A percentile compares a stretch with the other conserved stretches of the same genome.
These are phyloP conservation scores for Gentiana dahurica DNA, from an alignment of 257 asterid genomes.

Conservation along the genomic window DNA sequence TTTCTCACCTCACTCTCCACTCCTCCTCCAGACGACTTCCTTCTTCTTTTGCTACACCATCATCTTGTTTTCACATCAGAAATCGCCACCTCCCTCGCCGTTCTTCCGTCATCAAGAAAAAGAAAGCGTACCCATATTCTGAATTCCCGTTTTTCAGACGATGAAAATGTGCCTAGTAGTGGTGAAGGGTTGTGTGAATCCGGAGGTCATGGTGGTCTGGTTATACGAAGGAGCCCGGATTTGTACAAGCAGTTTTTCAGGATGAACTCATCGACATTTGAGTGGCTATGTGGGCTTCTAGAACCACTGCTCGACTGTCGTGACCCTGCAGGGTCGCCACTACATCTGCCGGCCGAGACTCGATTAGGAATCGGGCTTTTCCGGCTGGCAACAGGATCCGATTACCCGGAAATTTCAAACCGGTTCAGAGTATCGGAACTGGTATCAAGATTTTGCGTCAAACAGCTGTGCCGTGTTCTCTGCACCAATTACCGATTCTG, in stretches of 20 bases:
- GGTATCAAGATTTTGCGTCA: constrained; percentile 51
- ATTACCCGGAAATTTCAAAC: constrained; percentile 34
- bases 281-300: constrained; percentile 78
- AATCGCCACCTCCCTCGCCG: constrained; percentile 27
- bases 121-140: constrained; percentile 40
- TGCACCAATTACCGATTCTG: constrained; percentile 85
- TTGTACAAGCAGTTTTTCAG: constrained; percentile 41
- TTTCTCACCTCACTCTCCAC: constrained; percentile 6
- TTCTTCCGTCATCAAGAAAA: constrained; percentile 34
- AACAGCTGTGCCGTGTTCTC: constrained; percentile 78
- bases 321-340: constrained; percentile 67
- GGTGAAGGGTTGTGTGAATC: not conserved
- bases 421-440: constrained; percentile 47
- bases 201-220: constrained; percentile 10
- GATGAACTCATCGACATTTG: constrained; percentile 60
- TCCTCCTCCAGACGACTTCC: constrained; percentile 2
- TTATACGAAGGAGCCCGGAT: constrained; percentile 37
- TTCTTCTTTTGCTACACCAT: constrained; percentile 30
- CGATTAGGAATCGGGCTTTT: constrained; percentile 79
- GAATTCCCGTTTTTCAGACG: constrained; percentile 13
- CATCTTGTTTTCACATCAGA: constrained; percentile 47
- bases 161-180: constrained; percentile 4
- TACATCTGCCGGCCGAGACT: constrained; percentile 42
- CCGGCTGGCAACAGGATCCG: constrained; percentile 67
- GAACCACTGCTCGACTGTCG: constrained; percentile 87